A percentile compares a stretch with the other conserved stretches of the same genome.
phyloP scores from a whole-genome alignment of 2,329 filamentous ascomycete genomes.

The Colletotrichum plurivorum region DNA sequence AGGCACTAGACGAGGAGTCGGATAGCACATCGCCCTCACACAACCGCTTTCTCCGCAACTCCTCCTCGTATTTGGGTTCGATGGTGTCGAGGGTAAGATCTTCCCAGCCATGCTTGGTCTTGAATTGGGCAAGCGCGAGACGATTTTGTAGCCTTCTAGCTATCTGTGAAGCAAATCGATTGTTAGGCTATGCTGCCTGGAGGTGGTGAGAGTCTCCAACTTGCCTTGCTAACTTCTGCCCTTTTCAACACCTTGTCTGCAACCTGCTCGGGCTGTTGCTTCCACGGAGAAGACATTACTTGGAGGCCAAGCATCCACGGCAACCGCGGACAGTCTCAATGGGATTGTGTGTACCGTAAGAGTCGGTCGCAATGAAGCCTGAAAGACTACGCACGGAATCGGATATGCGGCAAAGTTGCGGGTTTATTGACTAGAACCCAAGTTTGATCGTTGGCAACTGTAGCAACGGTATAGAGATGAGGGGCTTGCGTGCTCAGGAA shows the following conservation, averaged over 20 bases:
- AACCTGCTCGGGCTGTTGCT: conserved; percentile 75
- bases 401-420: too few relatives aligned
- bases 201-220: conserved; percentile 44
- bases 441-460: not conserved
- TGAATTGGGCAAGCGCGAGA: conserved; percentile 95
- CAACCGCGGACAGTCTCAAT: not conserved
- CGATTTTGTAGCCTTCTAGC: conserved; percentile 93
- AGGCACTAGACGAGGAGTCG: conserved; percentile 88
- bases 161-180: conserved; percentile 72
- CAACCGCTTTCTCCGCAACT: conserved; percentile 81
- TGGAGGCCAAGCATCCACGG: conserved; percentile 2
- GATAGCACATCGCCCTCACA: conserved; percentile 82
- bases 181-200: not conserved
- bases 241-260: conserved; percentile 79
- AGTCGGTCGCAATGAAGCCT: too few relatives aligned
- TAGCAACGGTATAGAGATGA: conserved; percentile 25
- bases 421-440: too few relatives aligned
- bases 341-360: not conserved
- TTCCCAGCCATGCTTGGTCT: conserved; percentile 96
- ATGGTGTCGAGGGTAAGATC: conserved; percentile 88
- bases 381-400: too few relatives aligned
- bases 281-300: conserved; percentile 73
- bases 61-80: conserved; percentile 86
- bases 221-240: conserved; percentile 82
- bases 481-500: conserved; percentile 9